phyloP scores from a whole-genome alignment of 2,329 filamentous ascomycete genomes.

The Aurifilum marmelostoma region DNA sequence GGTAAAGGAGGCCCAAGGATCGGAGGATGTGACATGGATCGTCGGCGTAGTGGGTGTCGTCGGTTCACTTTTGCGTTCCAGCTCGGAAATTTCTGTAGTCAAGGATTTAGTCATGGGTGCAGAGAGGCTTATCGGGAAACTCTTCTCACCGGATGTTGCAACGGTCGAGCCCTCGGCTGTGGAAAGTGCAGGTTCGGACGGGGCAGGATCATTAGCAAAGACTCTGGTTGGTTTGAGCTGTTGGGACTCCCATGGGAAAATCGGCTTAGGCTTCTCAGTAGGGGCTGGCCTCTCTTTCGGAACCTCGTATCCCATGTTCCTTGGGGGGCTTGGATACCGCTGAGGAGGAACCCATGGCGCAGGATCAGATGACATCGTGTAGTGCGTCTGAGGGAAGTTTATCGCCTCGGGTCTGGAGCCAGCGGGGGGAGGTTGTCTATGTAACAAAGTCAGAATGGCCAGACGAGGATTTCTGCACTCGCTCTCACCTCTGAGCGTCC shows the following conservation, averaged over 20 bases:
- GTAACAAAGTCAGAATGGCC: slow-evolving; percentile 29
- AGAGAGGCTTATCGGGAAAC: slow-evolving; percentile 25
- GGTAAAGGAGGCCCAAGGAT: slow-evolving; percentile 75
- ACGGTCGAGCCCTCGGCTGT: slow-evolving; percentile 36
- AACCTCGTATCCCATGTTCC: slow-evolving; percentile 86
- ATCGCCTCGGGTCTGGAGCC: slow-evolving; percentile 81
- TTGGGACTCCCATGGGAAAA: slow-evolving; percentile 90
- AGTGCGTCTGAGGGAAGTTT: slow-evolving; percentile 78
- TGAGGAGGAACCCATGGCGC: slow-evolving; percentile 76
- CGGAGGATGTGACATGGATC: slow-evolving; percentile 50
- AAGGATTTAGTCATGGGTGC: slow-evolving; percentile 39
- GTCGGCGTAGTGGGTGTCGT: slow-evolving; percentile 54
- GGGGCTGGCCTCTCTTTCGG: slow-evolving; percentile 64
- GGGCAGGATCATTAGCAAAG: slow-evolving; percentile 59
- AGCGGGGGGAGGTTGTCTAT: slow-evolving; percentile 63
- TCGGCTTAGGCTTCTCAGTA: slow-evolving; percentile 62
- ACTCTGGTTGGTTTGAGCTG: slow-evolving; percentile 65
- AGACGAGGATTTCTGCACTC: neutral
- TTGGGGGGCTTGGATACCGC: slow-evolving; percentile 80
- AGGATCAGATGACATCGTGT: slow-evolving; percentile 80
- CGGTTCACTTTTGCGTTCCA: slow-evolving; percentile 46
- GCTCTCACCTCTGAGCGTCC: slow-evolving; percentile 58
- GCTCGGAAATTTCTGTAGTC: slow-evolving; percentile 42
- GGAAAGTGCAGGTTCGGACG: slow-evolving; percentile 36
- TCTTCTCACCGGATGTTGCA: slow-evolving; percentile 35